A percentile compares a stretch with the other conserved stretches of the same genome.
Evolutionary conservation across 345 rosid species (phyloP).

Genomic region (Acer saccharum): DNA sequence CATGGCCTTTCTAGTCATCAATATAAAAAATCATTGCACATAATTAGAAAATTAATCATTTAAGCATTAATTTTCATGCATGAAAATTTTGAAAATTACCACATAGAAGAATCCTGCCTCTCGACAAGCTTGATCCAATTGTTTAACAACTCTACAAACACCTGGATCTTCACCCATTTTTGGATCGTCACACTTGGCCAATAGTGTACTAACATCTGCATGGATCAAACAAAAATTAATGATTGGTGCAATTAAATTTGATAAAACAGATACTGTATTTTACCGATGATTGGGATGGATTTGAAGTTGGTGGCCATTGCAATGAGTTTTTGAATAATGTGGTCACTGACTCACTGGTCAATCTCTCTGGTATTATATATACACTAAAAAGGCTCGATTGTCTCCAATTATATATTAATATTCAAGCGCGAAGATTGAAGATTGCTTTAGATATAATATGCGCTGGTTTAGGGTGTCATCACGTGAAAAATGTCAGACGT

Average conservation of each 20-base stretch:
- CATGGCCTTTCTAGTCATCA: slow-evolving; percentile 68
- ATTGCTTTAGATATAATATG: too few relatives aligned
- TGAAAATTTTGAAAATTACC: slow-evolving; percentile 35
- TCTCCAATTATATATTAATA: too few relatives aligned
- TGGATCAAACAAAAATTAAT: not conserved
- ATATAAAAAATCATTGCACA: slow-evolving; percentile 10
- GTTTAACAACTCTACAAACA: slow-evolving; percentile 54
- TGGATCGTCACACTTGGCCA: slow-evolving; percentile 64
- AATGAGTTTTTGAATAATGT: too few relatives aligned
- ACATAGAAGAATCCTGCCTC: slow-evolving; percentile 93
- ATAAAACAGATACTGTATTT: too few relatives aligned
- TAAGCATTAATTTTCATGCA: not conserved
- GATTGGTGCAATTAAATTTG: too few relatives aligned
- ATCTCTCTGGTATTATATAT: too few relatives aligned
- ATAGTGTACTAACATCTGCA: slow-evolving; percentile 64
- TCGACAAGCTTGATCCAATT: slow-evolving; percentile 77
- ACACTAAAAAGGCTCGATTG: too few relatives aligned
- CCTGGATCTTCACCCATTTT: slow-evolving; percentile 55
- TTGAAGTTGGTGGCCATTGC: slow-evolving; percentile 63
- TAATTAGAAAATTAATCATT: not conserved
- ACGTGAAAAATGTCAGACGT: too few relatives aligned
- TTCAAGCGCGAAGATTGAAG: too few relatives aligned
- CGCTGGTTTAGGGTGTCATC: too few relatives aligned
- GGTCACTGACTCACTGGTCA: too few relatives aligned
- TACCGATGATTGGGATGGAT: slow-evolving; percentile 64